Percentiles rank a stretch among this genome's conserved stretches.
These are phyloP conservation scores for Neostapfia colusana DNA, from an alignment of 176 grass and related monocot genomes.

Conservation along the genomic window DNA sequence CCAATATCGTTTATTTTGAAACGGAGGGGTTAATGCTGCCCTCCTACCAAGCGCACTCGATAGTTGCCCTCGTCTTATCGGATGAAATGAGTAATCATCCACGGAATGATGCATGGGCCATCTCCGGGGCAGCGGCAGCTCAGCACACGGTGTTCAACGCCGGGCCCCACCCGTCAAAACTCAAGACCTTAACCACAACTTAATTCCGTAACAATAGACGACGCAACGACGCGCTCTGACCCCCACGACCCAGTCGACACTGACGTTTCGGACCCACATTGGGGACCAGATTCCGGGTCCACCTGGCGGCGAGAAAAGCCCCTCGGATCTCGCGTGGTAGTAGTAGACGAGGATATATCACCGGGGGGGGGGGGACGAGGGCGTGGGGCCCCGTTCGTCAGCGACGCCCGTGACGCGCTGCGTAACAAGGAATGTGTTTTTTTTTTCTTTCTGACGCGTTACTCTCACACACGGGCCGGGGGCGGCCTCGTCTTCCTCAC, in stretches of 20 bases:
- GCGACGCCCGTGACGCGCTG: constrained; percentile 21
- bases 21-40: background rate
- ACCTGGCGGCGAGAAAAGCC: no score
- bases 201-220: background rate
- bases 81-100: background rate
- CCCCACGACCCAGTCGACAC: background rate
- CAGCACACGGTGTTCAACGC: constrained; percentile 32
- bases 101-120: background rate
- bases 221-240: background rate
- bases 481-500: constrained; percentile 38
- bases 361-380: constrained; percentile 34
- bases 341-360: constrained; percentile 24
- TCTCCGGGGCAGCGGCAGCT: no score
- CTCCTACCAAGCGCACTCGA: constrained; percentile 37
- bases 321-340: fast-evolving
- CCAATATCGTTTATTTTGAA: no score
- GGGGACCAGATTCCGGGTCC: background rate
- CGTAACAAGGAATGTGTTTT: constrained; percentile 39
- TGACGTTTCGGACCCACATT: fast-evolving
- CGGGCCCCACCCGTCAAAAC: constrained; percentile 37
- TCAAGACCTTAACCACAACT: constrained; percentile 25
- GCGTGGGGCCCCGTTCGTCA: background rate
- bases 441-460: constrained; percentile 44
- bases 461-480: background rate
- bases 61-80: constrained; percentile 2